phyloP scores from a whole-genome alignment of 805 yeast species.

The Saturnispora mendoncae region DNA sequence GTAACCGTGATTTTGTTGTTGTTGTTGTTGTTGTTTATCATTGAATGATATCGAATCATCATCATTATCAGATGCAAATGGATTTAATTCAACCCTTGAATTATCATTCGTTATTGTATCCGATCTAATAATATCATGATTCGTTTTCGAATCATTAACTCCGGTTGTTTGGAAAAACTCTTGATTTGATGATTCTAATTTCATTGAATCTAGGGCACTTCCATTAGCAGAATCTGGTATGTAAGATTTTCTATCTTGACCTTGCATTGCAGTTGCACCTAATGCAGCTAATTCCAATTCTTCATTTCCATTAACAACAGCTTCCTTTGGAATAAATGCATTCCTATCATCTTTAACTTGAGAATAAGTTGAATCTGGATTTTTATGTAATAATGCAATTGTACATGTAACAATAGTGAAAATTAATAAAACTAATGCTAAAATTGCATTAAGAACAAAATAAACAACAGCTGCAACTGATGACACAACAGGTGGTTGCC shows the following conservation, averaged over 20 bases:
- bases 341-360: constrained; percentile 96
- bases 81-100: constrained; percentile 9
- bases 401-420: constrained; percentile 85
- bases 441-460: constrained; percentile 81
- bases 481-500: constrained; percentile 79
- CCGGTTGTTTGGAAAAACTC: constrained; percentile 5
- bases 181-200: constrained; percentile 5
- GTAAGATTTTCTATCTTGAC: constrained; percentile 36
- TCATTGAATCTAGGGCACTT: constrained; percentile 8
- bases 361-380: constrained; percentile 92
- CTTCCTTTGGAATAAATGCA: constrained; percentile 76
- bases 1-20: constrained; percentile 2
- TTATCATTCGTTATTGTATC: constrained; percentile 5
- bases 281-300: constrained; percentile 64
- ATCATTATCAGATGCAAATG: constrained; percentile 10
- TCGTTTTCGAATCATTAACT: neutral
- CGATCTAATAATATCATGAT: neutral
- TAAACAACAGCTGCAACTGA: constrained; percentile 87
- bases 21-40: neutral
- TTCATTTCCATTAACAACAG: constrained; percentile 30
- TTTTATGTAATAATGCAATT: constrained; percentile 74
- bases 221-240: constrained; percentile 2
- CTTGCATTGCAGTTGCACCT: constrained; percentile 61
- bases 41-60: constrained; percentile 2
- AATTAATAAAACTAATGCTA: constrained; percentile 71